Percentiles rank a stretch among this genome's conserved stretches.
Conservation (phyloP, 2,329 filamentous ascomycete genomes). For the Fusarium fracticaudum region DNA sequence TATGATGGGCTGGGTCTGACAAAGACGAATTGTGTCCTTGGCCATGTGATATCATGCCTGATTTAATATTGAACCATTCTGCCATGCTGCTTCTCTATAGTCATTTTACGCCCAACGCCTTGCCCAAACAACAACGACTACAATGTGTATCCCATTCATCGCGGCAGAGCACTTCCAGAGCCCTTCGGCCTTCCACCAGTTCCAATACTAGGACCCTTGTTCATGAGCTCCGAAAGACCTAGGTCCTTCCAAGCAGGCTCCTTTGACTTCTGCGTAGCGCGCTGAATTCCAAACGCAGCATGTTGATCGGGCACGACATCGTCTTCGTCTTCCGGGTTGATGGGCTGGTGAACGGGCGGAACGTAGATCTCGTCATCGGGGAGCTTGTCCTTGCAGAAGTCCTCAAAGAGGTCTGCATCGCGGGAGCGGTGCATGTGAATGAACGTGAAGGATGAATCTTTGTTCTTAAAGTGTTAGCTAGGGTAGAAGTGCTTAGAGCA, state of each 20-base stretch:
- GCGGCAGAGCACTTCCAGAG: conserved; percentile 28
- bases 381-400: conserved; percentile 75
- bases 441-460: conserved; percentile 79
- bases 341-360: conserved; percentile 79
- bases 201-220: conserved; percentile 60
- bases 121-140: background rate
- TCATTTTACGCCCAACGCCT: conserved; percentile 23
- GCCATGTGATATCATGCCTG: conserved; percentile 10
- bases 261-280: conserved; percentile 76
- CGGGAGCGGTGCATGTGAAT: conserved; percentile 77
- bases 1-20: conserved; percentile 10
- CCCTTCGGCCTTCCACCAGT: conserved; percentile 36
- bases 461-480: conserved; percentile 59
- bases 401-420: conserved; percentile 82
- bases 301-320: conserved; percentile 90
- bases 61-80: conserved; percentile 6
- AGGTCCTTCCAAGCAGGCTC: conserved; percentile 84
- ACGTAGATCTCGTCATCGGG: conserved; percentile 85
- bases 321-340: conserved; percentile 89
- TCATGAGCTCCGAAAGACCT: conserved; percentile 76
- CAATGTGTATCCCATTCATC: background rate
- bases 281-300: conserved; percentile 85
- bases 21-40: conserved; percentile 13
- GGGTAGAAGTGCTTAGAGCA: rapidly evolving
- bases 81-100: background rate